phyloP scores from a whole-genome alignment of 1,284 basidiomycete species.

The Ustilago cynodontis region DNA sequence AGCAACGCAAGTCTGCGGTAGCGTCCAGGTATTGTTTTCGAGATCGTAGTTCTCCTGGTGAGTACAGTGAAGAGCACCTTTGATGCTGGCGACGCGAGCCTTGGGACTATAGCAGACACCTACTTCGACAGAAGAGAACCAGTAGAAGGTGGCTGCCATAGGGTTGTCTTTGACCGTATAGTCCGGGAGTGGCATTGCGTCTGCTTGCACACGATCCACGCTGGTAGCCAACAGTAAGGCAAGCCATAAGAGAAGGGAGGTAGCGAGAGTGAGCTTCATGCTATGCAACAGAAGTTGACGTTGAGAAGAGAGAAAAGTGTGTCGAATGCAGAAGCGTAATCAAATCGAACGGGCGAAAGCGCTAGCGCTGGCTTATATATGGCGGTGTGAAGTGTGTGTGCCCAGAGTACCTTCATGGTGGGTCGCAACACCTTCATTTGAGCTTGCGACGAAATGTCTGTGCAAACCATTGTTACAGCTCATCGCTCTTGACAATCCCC shows the following conservation, averaged over 20 bases:
- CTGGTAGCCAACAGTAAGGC: neutral
- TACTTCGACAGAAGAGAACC: slow-evolving; percentile 48
- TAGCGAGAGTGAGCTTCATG: neutral
- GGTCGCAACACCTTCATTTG: slow-evolving; percentile 3
- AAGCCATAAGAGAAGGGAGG: neutral
- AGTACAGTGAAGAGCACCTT: slow-evolving; percentile 31
- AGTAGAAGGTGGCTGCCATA: slow-evolving; percentile 35
- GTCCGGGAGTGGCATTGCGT: slow-evolving; percentile 2
- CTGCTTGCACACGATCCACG: neutral
- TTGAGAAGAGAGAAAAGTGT: neutral
- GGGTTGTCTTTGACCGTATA: slow-evolving; percentile 3
- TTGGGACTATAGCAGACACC: slow-evolving; percentile 43
- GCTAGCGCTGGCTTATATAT: neutral
- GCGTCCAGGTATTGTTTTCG: slow-evolving; percentile 41
- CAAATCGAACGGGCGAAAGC: neutral
- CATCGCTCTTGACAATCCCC: neutral
- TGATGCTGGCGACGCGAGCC: slow-evolving; percentile 33
- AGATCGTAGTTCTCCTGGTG: slow-evolving; percentile 39
- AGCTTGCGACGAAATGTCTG: neutral
- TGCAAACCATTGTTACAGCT: neutral
- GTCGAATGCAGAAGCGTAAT: neutral
- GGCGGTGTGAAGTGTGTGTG: neutral
- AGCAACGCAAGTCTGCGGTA: slow-evolving; percentile 43
- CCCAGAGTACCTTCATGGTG: neutral
- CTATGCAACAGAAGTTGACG: neutral